These are phyloP conservation scores for Yamadazyma aaseri DNA, from an alignment of 1,139 yeast species.

Conservation along the genomic window DNA sequence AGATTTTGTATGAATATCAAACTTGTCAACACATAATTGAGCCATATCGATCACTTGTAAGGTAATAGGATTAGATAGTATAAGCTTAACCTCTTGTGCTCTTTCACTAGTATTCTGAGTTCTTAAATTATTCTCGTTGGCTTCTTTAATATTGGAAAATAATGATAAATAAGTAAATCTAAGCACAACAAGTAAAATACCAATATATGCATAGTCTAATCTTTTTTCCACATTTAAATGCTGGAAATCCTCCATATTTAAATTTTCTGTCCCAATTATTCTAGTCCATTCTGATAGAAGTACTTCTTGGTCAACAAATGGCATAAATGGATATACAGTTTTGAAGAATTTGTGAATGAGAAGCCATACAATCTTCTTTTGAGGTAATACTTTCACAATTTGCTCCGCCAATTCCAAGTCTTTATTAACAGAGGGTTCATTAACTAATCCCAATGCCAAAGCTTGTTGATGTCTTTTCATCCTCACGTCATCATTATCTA, in stretches of 20 bases:
- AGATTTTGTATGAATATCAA: conserved; percentile 35
- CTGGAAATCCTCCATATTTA: conserved; percentile 17
- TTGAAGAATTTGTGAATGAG: conserved; percentile 45
- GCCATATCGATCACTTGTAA: conserved; percentile 37
- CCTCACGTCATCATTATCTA: background rate
- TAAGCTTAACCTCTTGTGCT: conserved; percentile 11
- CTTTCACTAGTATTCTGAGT: conserved; percentile 24
- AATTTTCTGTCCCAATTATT: conserved; percentile 28
- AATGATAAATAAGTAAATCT: conserved; percentile 32
- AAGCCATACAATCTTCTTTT: conserved; percentile 44
- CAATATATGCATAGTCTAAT: conserved; percentile 33
- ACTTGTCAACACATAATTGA: conserved; percentile 38
- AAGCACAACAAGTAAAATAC: conserved; percentile 26
- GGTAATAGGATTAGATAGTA: conserved; percentile 22
- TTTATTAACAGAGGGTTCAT: background rate
- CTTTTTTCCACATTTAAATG: conserved; percentile 26
- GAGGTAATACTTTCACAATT: conserved; percentile 45
- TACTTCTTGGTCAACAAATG: conserved; percentile 45
- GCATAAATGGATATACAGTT: conserved; percentile 46
- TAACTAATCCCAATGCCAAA: conserved; percentile 7
- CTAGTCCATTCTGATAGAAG: conserved; percentile 23
- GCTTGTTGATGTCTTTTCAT: conserved; percentile 3
- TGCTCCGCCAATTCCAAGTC: conserved; percentile 22
- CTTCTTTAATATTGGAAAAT: conserved; percentile 29
- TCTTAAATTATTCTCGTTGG: conserved; percentile 28